Percentiles rank a stretch among this genome's conserved stretches.
phyloP scores from a whole-genome alignment of 331 rosid genomes.

The Quercus lobata region DNA sequence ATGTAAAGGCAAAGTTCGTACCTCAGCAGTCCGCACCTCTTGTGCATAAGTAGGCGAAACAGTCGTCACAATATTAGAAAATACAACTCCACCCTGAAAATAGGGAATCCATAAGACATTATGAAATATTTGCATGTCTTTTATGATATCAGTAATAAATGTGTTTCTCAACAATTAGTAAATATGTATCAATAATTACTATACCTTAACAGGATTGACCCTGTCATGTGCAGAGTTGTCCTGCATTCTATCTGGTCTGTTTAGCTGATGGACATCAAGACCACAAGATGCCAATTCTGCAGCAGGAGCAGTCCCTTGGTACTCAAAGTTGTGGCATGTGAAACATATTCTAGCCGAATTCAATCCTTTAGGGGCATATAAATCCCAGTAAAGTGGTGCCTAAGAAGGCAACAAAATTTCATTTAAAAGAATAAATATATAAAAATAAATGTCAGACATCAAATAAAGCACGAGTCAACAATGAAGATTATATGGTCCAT shows the following conservation, averaged over 20 bases:
- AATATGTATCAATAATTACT: background rate
- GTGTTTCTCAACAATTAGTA: background rate
- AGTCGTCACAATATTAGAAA: slow-evolving; percentile 94
- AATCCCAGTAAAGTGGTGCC: slow-evolving; percentile 98
- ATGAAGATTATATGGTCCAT: slow-evolving; percentile 31
- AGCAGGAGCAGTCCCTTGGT: slow-evolving; percentile 88
- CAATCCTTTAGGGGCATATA: slow-evolving; percentile 68
- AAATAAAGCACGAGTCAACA: slow-evolving; percentile 21
- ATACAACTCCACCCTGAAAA: slow-evolving; percentile 90
- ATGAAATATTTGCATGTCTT: slow-evolving; percentile 10
- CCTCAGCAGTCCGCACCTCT: slow-evolving; percentile 94
- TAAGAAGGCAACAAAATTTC: slow-evolving; percentile 25
- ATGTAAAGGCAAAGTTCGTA: slow-evolving; percentile 30
- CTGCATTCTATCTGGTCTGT: slow-evolving; percentile 89
- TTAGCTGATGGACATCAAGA: slow-evolving; percentile 64
- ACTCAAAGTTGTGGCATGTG: slow-evolving; percentile 98
- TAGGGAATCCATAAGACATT: slow-evolving; percentile 8
- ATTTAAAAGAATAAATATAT: background rate
- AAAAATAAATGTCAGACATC: background rate
- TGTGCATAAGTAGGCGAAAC: slow-evolving; percentile 96
- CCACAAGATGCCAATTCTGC: slow-evolving; percentile 79
- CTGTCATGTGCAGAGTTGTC: slow-evolving; percentile 78
- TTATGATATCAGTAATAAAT: background rate
- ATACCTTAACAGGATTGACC: slow-evolving; percentile 86
- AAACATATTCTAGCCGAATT: slow-evolving; percentile 95